These are phyloP conservation scores for Venturia effusa DNA, from an alignment of 2,329 filamentous ascomycete genomes.

Conservation along the genomic window DNA sequence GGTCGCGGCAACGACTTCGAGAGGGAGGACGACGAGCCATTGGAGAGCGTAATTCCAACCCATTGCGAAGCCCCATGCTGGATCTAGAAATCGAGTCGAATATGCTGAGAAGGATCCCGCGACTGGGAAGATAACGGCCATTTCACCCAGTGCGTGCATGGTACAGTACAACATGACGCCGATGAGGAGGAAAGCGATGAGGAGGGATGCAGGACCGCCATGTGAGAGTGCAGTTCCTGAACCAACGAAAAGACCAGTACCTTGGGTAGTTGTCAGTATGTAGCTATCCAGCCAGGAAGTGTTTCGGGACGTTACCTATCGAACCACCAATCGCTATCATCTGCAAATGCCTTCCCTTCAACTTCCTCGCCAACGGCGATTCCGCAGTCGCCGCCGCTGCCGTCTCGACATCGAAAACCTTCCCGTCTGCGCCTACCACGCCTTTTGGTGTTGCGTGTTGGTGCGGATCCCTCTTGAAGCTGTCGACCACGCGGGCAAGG, in stretches of 20 bases:
- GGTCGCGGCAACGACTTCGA: conserved; percentile 80
- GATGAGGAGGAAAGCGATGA: conserved; percentile 69
- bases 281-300: background rate
- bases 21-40: conserved; percentile 73
- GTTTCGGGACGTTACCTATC: conserved; percentile 47
- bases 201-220: conserved; percentile 67
- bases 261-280: conserved; percentile 26
- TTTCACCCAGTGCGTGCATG: conserved; percentile 81
- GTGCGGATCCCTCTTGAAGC: conserved; percentile 52
- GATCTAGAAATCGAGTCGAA: conserved; percentile 84
- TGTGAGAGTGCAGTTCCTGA: conserved; percentile 51
- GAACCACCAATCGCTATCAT: conserved; percentile 88
- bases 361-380: conserved; percentile 49
- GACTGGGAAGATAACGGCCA: conserved; percentile 82
- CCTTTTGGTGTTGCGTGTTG: conserved; percentile 41
- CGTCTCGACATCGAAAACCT: conserved; percentile 51
- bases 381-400: conserved; percentile 55
- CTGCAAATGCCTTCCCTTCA: conserved; percentile 73
- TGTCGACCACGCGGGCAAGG: conserved; percentile 32
- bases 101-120: conserved; percentile 88
- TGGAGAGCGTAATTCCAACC: conserved; percentile 91
- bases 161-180: conserved; percentile 86
- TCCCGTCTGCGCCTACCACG: conserved; percentile 39
- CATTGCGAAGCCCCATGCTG: conserved; percentile 92
- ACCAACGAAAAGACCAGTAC: conserved; percentile 45